Conservation (phyloP, 176 grass and related monocot genomes). For the Juncus inflexus region DNA sequence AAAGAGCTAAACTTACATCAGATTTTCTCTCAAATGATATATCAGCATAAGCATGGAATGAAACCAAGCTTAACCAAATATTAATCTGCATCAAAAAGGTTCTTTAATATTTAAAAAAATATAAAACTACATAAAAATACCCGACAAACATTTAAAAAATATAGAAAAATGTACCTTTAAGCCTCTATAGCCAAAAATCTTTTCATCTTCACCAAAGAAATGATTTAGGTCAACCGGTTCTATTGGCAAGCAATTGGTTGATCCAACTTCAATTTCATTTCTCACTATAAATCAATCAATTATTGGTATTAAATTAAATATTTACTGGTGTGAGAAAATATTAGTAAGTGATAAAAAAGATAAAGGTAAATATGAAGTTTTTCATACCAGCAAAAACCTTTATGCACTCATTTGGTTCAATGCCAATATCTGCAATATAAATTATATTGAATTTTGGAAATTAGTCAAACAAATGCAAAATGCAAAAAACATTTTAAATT, state of each 20-base stretch:
- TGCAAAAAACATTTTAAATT: background rate
- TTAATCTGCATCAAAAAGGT: constrained; percentile 61
- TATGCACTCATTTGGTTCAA: constrained; percentile 77
- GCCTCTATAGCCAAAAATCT: constrained; percentile 88
- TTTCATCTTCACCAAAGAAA: constrained; percentile 92
- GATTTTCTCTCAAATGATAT: constrained; percentile 60
- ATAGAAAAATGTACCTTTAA: constrained; percentile 51
- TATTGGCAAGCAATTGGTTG: constrained; percentile 35
- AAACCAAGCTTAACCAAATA: constrained; percentile 69
- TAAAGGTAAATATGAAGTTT: background rate
- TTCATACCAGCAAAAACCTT: constrained; percentile 72
- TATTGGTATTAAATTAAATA: constrained; percentile 5
- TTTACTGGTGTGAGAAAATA: background rate
- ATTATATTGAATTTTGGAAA: constrained; percentile 14
- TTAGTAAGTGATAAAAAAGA: background rate
- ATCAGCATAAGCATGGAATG: constrained; percentile 80
- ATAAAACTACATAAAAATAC: constrained; percentile 10
- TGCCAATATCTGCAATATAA: constrained; percentile 58
- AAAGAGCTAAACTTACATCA: constrained; percentile 57
- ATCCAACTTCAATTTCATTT: constrained; percentile 46
- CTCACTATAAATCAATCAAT: constrained; percentile 45
- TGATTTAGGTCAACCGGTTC: constrained; percentile 75
- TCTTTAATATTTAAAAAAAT: background rate
- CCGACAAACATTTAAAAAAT: constrained; percentile 9
- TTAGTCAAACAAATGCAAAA: background rate